Evolutionary conservation across 805 yeast genomes (phyloP), one percentile per base, ranked within the genome.

Genomic region (Starmerella vaccinii): DNA sequence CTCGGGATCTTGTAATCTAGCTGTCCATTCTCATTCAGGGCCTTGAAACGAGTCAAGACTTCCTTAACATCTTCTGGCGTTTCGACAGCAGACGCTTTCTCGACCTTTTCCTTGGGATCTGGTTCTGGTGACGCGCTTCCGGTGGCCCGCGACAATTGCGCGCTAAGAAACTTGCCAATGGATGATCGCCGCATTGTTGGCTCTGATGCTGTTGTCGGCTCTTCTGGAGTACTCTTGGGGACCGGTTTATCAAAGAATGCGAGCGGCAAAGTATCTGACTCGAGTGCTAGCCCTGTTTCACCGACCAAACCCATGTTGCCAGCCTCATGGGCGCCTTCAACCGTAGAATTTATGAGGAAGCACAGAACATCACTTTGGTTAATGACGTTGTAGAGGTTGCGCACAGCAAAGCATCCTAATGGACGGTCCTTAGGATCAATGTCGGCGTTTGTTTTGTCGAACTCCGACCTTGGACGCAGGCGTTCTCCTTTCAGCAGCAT

Each of bases 331-430:
- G 59, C 60, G 4, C 66, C 71, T 55, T 75, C 71, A 7, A 89
- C 77, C 40, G 90, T 69, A 1, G 97, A 96, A 62, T 88, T 95
- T 55, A 90, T 68, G 51, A 95, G 69, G 62, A 85, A 88, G 0
- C 94, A 94, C 34, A 92, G 81, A 1, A 97, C 95, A 63, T 90
- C 98, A 59, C 94, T 84, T 1, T 87, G 84, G 63, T 90, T 95
- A 65, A 82, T 83, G 7, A 92, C 68, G 62, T 90, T 90, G 68
- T 84, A 92, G 32, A 84, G 65, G 59, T 84, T 83, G 2, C 71
- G 67, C 56, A 82, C 85, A 26, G 78, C 80, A 3, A 92, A 87
- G 47, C 74, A 69, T 1, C 74, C 74, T 45, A 68, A 68, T 5
- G 62, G 64, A 10, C 59, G 56, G 15, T 49, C 38, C 18, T 29